Evolutionary conservation across 495 filamentous ascomycete species (phyloP).

Genomic region (Jackrogersella multiformis): DNA sequence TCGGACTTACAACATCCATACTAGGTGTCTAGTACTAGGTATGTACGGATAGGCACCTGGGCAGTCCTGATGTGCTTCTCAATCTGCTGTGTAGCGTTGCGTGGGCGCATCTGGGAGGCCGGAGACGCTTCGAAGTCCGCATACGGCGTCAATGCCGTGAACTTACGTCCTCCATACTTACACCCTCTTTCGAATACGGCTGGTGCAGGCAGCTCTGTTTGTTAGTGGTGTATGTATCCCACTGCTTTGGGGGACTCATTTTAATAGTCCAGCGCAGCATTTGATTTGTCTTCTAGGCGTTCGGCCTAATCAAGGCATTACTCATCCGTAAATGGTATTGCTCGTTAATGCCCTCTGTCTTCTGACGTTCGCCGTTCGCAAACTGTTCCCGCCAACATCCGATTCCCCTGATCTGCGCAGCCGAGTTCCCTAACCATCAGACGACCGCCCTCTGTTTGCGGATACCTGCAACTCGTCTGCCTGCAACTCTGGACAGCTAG

Average conservation of each 20-base stretch:
- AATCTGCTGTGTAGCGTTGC: slow-evolving; percentile 22
- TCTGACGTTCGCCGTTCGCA: slow-evolving; percentile 37
- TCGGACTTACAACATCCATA: slow-evolving; percentile 9
- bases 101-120: slow-evolving; percentile 19
- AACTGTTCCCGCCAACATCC: slow-evolving; percentile 40
- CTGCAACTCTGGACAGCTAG: slow-evolving; percentile 4
- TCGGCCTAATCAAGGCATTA: slow-evolving; percentile 22
- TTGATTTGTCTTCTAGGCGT: slow-evolving; percentile 15
- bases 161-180: slow-evolving; percentile 9
- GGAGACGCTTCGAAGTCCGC: slow-evolving; percentile 1
- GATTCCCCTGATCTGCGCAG: slow-evolving; percentile 46
- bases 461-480: slow-evolving; percentile 18
- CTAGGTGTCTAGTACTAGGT: no score
- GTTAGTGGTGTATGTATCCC: neutral
- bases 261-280: slow-evolving; percentile 5
- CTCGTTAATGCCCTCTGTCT: slow-evolving; percentile 34
- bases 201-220: no score
- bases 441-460: slow-evolving; percentile 22
- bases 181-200: slow-evolving; percentile 9
- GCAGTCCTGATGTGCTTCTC: neutral
- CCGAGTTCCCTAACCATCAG: slow-evolving; percentile 34
- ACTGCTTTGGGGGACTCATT: neutral
- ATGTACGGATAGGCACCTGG: no score
- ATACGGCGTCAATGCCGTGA: slow-evolving; percentile 14
- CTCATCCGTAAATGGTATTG: slow-evolving; percentile 13